A percentile compares a stretch with the other conserved stretches of the same genome.
phyloP scores from a whole-genome alignment of 1,284 basidiomycete genomes.

The Hymenochaete sp. region DNA sequence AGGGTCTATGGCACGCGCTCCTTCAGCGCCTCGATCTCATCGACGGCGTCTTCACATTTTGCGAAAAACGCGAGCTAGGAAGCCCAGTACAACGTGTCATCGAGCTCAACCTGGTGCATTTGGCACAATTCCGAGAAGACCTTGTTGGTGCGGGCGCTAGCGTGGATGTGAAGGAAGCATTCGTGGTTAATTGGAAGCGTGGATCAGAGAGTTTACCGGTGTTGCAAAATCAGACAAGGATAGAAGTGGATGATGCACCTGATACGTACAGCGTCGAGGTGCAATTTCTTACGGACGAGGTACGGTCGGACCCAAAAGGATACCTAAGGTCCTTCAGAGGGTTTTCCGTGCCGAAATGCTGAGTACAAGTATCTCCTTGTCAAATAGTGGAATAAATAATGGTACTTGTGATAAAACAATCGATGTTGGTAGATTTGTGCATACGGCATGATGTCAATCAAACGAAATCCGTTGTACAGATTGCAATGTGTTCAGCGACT shows the following conservation, averaged over 20 bases:
- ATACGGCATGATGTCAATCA: no score
- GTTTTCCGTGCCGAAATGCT: no score
- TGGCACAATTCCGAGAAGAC: slow-evolving; percentile 44
- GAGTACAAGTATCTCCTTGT: no score
- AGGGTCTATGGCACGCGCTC: slow-evolving; percentile 63
- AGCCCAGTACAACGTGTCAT: slow-evolving; percentile 24
- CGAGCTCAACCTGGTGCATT: slow-evolving; percentile 42
- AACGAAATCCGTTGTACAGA: no score
- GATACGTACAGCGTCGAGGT: slow-evolving; percentile 9
- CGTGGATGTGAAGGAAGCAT: slow-evolving; percentile 3
- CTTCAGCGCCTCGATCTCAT: slow-evolving; percentile 52
- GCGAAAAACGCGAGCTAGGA: slow-evolving; percentile 18
- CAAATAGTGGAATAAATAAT: no score
- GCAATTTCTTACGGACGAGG: slow-evolving; percentile 11
- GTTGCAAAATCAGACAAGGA: slow-evolving; percentile 8
- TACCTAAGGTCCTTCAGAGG: slow-evolving; percentile 5
- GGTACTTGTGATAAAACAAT: no score
- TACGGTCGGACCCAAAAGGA: slow-evolving; percentile 9
- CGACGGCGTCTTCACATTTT: slow-evolving; percentile 40
- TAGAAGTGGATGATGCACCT: slow-evolving; percentile 4
- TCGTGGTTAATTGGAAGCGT: slow-evolving; percentile 7
- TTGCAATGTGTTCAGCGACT: no score
- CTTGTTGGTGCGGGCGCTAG: no score
- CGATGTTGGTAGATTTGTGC: no score
- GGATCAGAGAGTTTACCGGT: slow-evolving; percentile 3